Conservation (phyloP, 192 early-diverging fungal species). For the Coemansia sp. region DNA sequence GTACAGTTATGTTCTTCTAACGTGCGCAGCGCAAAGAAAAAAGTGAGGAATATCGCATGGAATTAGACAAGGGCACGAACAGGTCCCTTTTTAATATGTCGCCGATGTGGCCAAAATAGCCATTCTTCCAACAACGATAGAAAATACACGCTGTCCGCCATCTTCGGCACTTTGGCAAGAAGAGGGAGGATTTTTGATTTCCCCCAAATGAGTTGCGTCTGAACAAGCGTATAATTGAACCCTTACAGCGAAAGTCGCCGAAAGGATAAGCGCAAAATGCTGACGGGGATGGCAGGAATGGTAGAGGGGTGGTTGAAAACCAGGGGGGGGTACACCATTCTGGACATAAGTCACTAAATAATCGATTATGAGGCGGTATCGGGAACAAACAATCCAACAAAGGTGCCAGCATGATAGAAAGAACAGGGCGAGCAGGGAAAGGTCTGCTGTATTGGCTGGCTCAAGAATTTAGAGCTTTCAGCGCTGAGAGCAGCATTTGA, state of each 20-base stretch:
- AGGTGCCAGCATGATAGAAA: constrained; percentile 5
- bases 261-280: constrained; percentile 6
- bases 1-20: constrained; percentile 3
- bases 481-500: constrained; percentile 1
- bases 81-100: constrained; percentile 8
- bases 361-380: constrained; percentile 5
- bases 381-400: constrained; percentile 6
- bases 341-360: constrained; percentile 3
- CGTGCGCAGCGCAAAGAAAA: constrained; percentile 6
- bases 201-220: not conserved
- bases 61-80: constrained; percentile 2
- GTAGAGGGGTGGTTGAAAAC: constrained; percentile 5
- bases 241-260: constrained; percentile 17
- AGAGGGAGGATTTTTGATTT: not conserved
- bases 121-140: constrained; percentile 4
- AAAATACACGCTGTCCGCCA: constrained; percentile 2
- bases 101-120: not conserved
- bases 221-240: constrained; percentile 14
- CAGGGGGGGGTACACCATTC: constrained; percentile 6
- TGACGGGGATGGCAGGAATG: constrained; percentile 4
- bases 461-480: not conserved
- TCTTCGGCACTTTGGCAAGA: constrained; percentile 10
- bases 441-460: no score
- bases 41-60: constrained; percentile 5
- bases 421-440: constrained; percentile 5